Base-by-base conservation (phyloP, 2,329 filamentous ascomycete species). In the Pseudonectria buxi region DNA sequence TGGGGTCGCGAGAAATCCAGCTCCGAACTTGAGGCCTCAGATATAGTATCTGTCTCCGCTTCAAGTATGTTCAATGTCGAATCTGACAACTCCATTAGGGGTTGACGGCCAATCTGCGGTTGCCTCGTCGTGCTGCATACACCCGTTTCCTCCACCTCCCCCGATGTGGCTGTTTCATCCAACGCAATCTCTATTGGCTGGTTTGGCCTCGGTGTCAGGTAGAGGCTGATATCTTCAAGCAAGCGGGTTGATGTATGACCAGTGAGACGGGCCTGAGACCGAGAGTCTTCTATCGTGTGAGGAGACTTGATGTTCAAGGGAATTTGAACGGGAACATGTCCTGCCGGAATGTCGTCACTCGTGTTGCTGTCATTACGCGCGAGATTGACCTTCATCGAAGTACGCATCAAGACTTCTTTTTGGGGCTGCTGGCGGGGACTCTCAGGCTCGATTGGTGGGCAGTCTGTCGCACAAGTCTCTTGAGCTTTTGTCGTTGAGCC, bases 101-200 rank as follows among this genome's bases (percentile, higher is more conserved):
- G 49, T 25, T 26, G 39, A 14, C 49, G 51, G 15, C 29, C 28
- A 35, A 37, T 40, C 26, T 32, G 29, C 25, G 32, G 26, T 15
- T 34, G 33, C 24, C 28, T 35, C 26, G 33, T 24, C 26, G 40
- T 29, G 16, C 27, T 44, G 27, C 32, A 35, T 37, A 31, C 28
- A 37, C 28, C 37, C 16, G 37, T 24, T 24, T 33, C 29, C 16
- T 43, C 35, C 24, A 18, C 12, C 15, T 22, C 14, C 24, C 40
- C 50, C 11, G 37, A 36, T 14, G 51, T 61, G 27, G 57, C 57
- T 12, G 59, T 61, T 25, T 58, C 47, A 43, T 63, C 60, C 16
- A 43, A 53, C 32, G 55, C 55, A 44, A 63, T 63, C 13, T 56
- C 41, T 28, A 63, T 58, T 13, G 50, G 46, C 12, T 48, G 30